Conservation (phyloP, 768 basidiomycete species). For the Lactarius evosmus region DNA sequence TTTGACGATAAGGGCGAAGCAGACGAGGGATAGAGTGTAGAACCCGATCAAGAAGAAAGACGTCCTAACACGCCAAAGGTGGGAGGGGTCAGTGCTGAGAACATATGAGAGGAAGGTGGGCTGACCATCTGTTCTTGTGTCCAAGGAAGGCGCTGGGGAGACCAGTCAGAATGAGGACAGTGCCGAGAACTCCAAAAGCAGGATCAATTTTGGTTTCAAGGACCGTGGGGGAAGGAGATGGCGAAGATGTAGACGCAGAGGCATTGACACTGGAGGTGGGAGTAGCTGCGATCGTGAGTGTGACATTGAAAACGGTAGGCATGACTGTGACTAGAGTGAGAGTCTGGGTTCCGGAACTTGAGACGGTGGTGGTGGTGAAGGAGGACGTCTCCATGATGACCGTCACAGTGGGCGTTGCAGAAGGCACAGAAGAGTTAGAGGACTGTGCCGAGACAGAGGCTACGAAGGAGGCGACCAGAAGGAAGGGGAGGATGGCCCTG, state of each 20-base stretch:
- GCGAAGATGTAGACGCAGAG: slow-evolving; percentile 34
- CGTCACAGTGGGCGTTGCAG: slow-evolving; percentile 32
- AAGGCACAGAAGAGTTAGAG: slow-evolving; percentile 10
- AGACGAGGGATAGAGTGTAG: slow-evolving; percentile 83
- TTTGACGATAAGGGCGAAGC: slow-evolving; percentile 82
- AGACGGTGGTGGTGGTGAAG: slow-evolving; percentile 43
- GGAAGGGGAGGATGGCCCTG: slow-evolving; percentile 23
- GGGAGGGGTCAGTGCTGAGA: slow-evolving; percentile 26
- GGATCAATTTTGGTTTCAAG: slow-evolving; percentile 73
- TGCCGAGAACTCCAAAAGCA: slow-evolving; percentile 87
- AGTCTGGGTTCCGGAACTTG: slow-evolving; percentile 44
- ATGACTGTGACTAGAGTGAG: slow-evolving; percentile 52
- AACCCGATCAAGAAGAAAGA: slow-evolving; percentile 93
- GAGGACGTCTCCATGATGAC: slow-evolving; percentile 53
- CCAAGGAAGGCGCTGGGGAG: slow-evolving; percentile 88
- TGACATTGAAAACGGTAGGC: slow-evolving; percentile 62
- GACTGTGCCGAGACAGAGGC: slow-evolving; percentile 27
- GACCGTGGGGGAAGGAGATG: slow-evolving; percentile 37
- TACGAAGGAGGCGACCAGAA: slow-evolving; percentile 31
- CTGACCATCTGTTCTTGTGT: slow-evolving; percentile 92
- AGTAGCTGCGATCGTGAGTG: slow-evolving; percentile 51
- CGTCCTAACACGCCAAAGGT: slow-evolving; percentile 56
- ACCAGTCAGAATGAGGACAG: slow-evolving; percentile 83
- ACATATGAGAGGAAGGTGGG: slow-evolving; percentile 28
- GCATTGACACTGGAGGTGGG: slow-evolving; percentile 38